Evolutionary conservation across 176 grass and related monocot genomes (phyloP), one percentile per base, ranked within the genome.

Genomic region (bread wheat (Triticum aestivum)): DNA sequence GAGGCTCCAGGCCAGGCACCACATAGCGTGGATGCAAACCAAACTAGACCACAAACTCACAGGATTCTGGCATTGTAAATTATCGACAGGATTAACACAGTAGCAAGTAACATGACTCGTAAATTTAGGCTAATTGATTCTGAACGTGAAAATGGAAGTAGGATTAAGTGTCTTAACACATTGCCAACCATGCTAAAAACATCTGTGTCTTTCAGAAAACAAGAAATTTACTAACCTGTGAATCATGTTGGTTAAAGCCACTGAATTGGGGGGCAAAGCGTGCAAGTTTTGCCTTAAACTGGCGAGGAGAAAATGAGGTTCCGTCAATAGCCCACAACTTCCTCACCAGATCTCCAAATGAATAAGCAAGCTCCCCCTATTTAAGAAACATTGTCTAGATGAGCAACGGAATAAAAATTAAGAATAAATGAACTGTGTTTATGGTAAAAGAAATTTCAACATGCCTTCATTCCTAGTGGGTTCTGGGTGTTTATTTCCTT

Each of bases 241-340:
- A 98, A 88, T 99, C 97, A 81, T 99, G 97, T 92, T 96, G 97
- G 73, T 94, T 99, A 85, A 88, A 99, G 29, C 97, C 94, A 91
- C 89, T 89, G 72, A 99, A 99, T 81, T 96, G 97, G 29, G 93
- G 97, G 6, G 97, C 92, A 90, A 96, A 99, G 42, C 90, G 89
- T n/a, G 82, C 86, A 87, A 99, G 91, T 69, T 73, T 96, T 75
- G 75, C 44, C 85, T 99, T 99, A 75, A 99, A 99, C 73, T 88
- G 88, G 72, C 85, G 88, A 80, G 97, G 94, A 3, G 77, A 62
- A 49, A 93, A 94, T 23, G 94, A 87, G 11, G 83, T 89, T 88
- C 89, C 96, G 9, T 99, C 97, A 72, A 86, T 61, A 84, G 90
- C 89, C 92, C 97, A 99, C 39, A 99, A 63, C 35, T 83, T 94